phyloP scores from a whole-genome alignment of 208 protist species.

The Trypanosoma rangeli region DNA sequence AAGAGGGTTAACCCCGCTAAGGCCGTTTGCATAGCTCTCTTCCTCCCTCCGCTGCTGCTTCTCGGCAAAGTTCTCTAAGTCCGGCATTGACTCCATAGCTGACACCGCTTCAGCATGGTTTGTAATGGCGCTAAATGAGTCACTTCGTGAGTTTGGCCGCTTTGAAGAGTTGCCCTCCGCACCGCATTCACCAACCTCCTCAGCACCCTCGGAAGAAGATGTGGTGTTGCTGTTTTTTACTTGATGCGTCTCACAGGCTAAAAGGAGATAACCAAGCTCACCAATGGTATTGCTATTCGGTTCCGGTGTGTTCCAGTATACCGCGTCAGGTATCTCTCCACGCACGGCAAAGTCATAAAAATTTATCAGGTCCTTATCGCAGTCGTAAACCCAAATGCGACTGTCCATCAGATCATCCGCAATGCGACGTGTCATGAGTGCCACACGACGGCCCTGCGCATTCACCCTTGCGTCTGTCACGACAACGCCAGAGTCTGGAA shows the following conservation, averaged over 20 bases:
- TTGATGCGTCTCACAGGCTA: constrained; percentile 88
- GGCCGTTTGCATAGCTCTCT: constrained; percentile 33
- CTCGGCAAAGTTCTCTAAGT: constrained; percentile 86
- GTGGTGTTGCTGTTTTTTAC: constrained; percentile 13
- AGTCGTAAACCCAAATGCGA: constrained; percentile 89
- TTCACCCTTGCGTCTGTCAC: constrained; percentile 73
- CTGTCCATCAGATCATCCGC: constrained; percentile 57
- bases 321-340: constrained; percentile 67
- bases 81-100: constrained; percentile 53
- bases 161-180: background rate
- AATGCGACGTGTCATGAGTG: constrained; percentile 64
- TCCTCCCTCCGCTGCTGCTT: constrained; percentile 35
- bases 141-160: constrained; percentile 12
- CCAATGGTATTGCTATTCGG: constrained; percentile 82
- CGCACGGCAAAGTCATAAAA: constrained; percentile 77
- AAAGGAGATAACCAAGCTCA: constrained; percentile 85
- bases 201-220: background rate
- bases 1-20: constrained; percentile 64
- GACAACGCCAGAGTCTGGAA: constrained; percentile 38
- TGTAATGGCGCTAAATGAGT: constrained; percentile 20
- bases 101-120: background rate
- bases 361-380: constrained; percentile 81
- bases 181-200: constrained; percentile 15
- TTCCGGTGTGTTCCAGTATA: constrained; percentile 91
- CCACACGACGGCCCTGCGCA: constrained; percentile 77